These are phyloP conservation scores for Fusarium sp. DNA, from an alignment of 2,329 filamentous ascomycete genomes.

Conservation along the genomic window DNA sequence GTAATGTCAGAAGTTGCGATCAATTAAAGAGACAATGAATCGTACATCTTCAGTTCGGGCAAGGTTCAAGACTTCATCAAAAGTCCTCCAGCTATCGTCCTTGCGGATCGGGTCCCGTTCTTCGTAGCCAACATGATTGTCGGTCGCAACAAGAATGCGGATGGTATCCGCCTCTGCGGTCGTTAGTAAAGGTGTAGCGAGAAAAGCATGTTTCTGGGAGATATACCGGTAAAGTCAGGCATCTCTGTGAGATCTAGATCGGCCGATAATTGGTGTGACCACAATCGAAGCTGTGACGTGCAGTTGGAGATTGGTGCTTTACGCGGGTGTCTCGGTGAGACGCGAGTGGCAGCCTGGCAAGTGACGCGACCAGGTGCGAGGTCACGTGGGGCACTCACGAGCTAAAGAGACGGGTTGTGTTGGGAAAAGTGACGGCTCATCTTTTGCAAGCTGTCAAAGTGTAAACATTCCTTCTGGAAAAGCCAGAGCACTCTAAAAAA, in stretches of 20 bases:
- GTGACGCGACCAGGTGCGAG: conserved; percentile 49
- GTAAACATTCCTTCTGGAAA: conserved; percentile 29
- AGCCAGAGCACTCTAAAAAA: conserved; percentile 12
- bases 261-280: conserved; percentile 6
- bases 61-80: conserved; percentile 93
- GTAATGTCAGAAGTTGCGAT: neutral
- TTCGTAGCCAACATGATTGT: conserved; percentile 97
- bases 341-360: conserved; percentile 27
- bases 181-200: conserved; percentile 19
- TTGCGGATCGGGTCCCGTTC: conserved; percentile 95
- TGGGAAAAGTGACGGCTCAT: conserved; percentile 34
- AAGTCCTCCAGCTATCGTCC: conserved; percentile 96
- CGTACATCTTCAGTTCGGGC: conserved; percentile 84
- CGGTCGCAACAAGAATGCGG: conserved; percentile 91
- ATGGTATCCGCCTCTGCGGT: conserved; percentile 80
- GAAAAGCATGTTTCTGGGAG: neutral
- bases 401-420: neutral
- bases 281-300: conserved; percentile 15
- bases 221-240: conserved; percentile 51
- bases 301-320: conserved; percentile 28
- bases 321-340: conserved; percentile 36
- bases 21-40: fast-evolving
- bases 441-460: conserved; percentile 20
- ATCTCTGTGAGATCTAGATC: conserved; percentile 31
- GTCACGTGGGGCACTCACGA: conserved; percentile 46